Conservation (phyloP, 768 basidiomycete species). For the Coprinellus micaceus region DNA sequence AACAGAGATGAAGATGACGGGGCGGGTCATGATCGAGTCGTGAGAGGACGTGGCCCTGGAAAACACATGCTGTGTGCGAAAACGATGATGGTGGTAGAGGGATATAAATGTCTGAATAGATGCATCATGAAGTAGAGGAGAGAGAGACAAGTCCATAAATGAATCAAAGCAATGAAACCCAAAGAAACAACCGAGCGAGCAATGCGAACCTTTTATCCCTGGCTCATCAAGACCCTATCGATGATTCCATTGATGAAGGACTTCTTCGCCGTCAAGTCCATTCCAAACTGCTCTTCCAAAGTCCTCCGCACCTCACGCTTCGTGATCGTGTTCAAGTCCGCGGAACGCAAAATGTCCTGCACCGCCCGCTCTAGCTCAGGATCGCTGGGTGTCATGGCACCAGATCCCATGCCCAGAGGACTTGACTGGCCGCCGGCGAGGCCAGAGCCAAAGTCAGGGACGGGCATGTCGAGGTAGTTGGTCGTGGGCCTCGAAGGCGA, state of each 20-base stretch:
- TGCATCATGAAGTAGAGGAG: no score
- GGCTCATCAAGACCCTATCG: conserved; percentile 62
- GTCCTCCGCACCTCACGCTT: conserved; percentile 86
- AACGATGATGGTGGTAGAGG: no score
- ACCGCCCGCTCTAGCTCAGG: conserved; percentile 73
- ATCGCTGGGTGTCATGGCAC: conserved; percentile 51
- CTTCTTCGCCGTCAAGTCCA: conserved; percentile 72
- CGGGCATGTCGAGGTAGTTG: conserved; percentile 72
- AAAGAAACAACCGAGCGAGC: no score
- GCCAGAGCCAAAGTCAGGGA: conserved; percentile 46
- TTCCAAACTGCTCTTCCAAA: conserved; percentile 78
- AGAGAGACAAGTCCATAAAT: no score
- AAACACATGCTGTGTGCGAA: no score
- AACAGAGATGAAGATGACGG: no score
- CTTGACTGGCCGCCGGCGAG: conserved; percentile 47
- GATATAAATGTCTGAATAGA: no score
- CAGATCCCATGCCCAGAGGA: conserved; percentile 23
- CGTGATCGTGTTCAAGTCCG: conserved; percentile 87
- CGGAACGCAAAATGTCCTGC: conserved; percentile 64
- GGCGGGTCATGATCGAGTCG: no score
- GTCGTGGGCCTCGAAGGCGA: conserved; percentile 68
- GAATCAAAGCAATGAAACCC: no score
- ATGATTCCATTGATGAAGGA: conserved; percentile 73
- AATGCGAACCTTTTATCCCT: conserved; percentile 15
- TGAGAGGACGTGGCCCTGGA: no score